phyloP scores from a whole-genome alignment of 257 asterid species.

The Solanum megistacrolobum region DNA sequence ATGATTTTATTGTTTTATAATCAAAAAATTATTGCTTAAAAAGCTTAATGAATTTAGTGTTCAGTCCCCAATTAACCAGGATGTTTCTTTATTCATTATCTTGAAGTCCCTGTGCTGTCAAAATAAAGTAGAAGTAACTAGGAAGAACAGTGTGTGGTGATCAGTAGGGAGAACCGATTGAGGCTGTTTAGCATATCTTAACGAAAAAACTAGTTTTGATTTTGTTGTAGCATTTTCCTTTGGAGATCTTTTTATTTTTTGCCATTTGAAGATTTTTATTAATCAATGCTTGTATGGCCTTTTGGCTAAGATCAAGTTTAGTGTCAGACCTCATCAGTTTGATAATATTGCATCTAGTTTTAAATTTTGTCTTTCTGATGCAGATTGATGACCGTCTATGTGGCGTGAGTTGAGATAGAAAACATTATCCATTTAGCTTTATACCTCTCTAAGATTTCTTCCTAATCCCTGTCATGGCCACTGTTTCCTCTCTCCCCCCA shows the following conservation, averaged over 20 bases:
- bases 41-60: background rate
- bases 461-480: background rate
- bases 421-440: background rate
- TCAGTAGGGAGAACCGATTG: background rate
- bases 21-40: background rate
- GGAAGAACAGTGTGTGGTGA: background rate
- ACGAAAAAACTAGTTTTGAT: background rate
- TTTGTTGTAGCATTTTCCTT: background rate
- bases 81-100: background rate
- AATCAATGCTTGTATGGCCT: background rate
- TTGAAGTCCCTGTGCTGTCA: background rate
- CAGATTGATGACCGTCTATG: background rate
- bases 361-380: background rate
- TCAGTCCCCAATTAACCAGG: background rate
- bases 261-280: background rate
- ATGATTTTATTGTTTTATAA: background rate
- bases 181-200: background rate
- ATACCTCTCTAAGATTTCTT: background rate
- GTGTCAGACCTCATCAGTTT: slow-evolving; percentile 7
- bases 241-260: background rate
- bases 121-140: background rate
- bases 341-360: background rate
- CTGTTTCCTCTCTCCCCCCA: background rate
- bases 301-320: slow-evolving; percentile 18
- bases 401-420: background rate